phyloP scores from a whole-genome alignment of 768 basidiomycete species.

The Pleurotus citrinopileatus region DNA sequence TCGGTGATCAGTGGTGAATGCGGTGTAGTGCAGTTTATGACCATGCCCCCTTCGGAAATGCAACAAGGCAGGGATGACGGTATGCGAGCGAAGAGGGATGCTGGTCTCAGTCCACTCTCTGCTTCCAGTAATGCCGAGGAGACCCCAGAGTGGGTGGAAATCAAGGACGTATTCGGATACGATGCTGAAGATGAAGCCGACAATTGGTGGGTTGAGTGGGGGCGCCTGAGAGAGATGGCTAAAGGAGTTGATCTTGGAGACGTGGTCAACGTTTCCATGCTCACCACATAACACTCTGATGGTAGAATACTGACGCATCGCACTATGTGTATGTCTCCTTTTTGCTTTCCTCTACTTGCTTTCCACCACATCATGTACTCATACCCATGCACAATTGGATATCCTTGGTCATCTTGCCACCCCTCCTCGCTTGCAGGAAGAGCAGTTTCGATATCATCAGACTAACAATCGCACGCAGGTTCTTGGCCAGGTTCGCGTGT shows the following conservation, averaged over 20 bases:
- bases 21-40: conserved; percentile 41
- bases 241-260: conserved; percentile 5
- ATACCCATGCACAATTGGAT: neutral
- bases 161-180: conserved; percentile 48
- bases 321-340: too few relatives aligned
- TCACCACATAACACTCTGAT: too few relatives aligned
- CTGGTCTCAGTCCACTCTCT: conserved; percentile 13
- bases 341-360: neutral
- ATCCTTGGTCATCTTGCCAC: neutral
- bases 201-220: conserved; percentile 54
- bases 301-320: too few relatives aligned
- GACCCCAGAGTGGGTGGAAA: conserved; percentile 41
- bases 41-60: conserved; percentile 38
- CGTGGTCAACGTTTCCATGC: neutral
- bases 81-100: conserved; percentile 19
- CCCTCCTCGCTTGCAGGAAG: neutral
- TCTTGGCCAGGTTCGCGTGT: too few relatives aligned
- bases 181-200: conserved; percentile 58
- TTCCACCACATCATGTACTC: neutral
- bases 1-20: conserved; percentile 40
- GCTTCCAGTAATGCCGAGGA: conserved; percentile 16
- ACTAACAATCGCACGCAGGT: too few relatives aligned
- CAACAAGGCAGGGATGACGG: conserved; percentile 40
- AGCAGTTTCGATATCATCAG: too few relatives aligned
- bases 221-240: conserved; percentile 12